Evolutionary conservation across 2,329 filamentous ascomycete genomes (phyloP).

Genomic region (Aspergillus brunneoviolaceus): DNA sequence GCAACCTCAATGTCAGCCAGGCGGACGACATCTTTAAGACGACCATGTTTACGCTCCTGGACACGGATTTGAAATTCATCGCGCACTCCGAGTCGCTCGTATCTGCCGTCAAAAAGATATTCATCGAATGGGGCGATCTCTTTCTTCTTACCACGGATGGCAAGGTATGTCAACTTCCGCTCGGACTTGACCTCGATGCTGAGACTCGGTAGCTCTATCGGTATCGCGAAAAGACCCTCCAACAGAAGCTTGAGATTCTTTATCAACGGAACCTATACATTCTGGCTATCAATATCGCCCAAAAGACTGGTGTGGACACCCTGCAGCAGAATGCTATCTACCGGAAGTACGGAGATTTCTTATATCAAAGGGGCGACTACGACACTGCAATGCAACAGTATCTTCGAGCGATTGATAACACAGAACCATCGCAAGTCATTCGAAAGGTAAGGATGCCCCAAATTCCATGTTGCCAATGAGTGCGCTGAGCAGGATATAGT

Average conservation of each 20-base stretch:
- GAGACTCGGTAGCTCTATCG: slow-evolving; percentile 64
- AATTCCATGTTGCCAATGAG: neutral
- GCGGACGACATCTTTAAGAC: slow-evolving; percentile 81
- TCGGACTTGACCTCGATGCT: slow-evolving; percentile 11
- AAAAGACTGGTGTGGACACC: slow-evolving; percentile 77
- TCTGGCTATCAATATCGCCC: slow-evolving; percentile 86
- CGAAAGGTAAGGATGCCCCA: slow-evolving; percentile 62
- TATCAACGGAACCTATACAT: slow-evolving; percentile 93
- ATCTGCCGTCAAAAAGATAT: slow-evolving; percentile 74
- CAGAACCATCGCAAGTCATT: slow-evolving; percentile 93
- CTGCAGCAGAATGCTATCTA: slow-evolving; percentile 89
- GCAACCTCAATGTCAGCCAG: slow-evolving; percentile 70
- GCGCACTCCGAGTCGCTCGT: slow-evolving; percentile 84
- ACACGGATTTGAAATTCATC: slow-evolving; percentile 85
- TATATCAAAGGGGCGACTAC: slow-evolving; percentile 94
- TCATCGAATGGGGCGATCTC: slow-evolving; percentile 86
- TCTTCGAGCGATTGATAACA: slow-evolving; percentile 91
- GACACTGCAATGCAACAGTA: slow-evolving; percentile 99
- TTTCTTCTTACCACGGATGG: slow-evolving; percentile 90
- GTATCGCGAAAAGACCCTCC: slow-evolving; percentile 86
- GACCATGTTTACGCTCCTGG: slow-evolving; percentile 85
- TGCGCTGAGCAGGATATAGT: slow-evolving; percentile 51
- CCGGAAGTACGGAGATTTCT: slow-evolving; percentile 86
- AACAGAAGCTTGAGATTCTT: slow-evolving; percentile 87
- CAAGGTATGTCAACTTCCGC: slow-evolving; percentile 60